Percentiles rank a stretch among this genome's conserved stretches.
These are phyloP conservation scores for Yarrowia yakushimensis DNA, from an alignment of 805 yeast species.

Conservation along the genomic window DNA sequence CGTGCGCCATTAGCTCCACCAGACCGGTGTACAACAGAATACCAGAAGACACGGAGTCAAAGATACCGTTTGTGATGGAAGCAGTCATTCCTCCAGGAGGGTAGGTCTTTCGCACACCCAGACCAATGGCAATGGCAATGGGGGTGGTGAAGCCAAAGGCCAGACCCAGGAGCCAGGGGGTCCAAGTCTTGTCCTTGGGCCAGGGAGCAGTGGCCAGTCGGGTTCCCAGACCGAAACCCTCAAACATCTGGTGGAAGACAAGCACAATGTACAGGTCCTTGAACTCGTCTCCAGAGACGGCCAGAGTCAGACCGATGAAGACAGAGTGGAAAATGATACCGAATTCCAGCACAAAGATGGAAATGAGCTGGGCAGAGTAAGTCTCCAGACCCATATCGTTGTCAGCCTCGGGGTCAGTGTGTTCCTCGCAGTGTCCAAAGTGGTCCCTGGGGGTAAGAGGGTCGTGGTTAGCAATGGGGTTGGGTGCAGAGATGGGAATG, in stretches of 20 bases:
- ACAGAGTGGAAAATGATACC: conserved; percentile 75
- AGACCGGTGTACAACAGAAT: conserved; percentile 67
- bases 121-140: conserved; percentile 65
- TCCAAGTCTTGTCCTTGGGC: conserved; percentile 46
- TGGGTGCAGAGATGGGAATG: not conserved
- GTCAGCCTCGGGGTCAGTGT: conserved; percentile 7
- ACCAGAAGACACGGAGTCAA: conserved; percentile 71
- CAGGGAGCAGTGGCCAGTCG: conserved; percentile 59
- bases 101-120: conserved; percentile 62
- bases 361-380: conserved; percentile 39
- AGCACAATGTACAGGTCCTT: conserved; percentile 59
- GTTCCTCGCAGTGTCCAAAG: conserved; percentile 21
- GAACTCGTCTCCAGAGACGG: conserved; percentile 63
- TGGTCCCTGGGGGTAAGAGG: conserved; percentile 3
- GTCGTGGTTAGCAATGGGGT: not conserved
- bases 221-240: conserved; percentile 75
- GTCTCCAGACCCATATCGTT: conserved; percentile 24
- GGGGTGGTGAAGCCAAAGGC: conserved; percentile 64
- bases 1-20: conserved; percentile 73
- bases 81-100: conserved; percentile 53
- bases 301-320: conserved; percentile 66
- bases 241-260: conserved; percentile 74
- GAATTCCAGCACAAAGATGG: conserved; percentile 60
- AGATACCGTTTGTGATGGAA: conserved; percentile 56
- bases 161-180: conserved; percentile 51